Evolutionary conservation across 768 basidiomycete genomes (phyloP).

Genomic region (Trichaptum fuscoviolaceum): DNA sequence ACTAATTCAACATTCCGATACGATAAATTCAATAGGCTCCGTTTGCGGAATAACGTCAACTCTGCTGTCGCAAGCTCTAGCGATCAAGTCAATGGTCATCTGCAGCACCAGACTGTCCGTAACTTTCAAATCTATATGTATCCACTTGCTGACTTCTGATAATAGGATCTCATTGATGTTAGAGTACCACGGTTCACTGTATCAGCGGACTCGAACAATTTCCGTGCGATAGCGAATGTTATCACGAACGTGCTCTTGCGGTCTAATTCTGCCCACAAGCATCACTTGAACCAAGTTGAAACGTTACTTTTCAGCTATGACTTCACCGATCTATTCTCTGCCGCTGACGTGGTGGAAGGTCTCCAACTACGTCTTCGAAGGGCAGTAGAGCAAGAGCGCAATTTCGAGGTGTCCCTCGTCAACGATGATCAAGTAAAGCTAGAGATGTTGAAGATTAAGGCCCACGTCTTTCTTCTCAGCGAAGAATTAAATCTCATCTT

Average conservation of each 20-base stretch:
- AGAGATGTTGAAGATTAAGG: constrained; percentile 62
- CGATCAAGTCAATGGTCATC: constrained; percentile 43
- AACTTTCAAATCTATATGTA: background rate
- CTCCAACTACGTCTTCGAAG: constrained; percentile 71
- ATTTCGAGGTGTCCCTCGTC: constrained; percentile 31
- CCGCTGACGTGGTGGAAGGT: constrained; percentile 63
- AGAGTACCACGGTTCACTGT: constrained; percentile 85
- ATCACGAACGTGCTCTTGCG: constrained; percentile 87
- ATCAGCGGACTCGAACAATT: constrained; percentile 76
- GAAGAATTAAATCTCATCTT: constrained; percentile 83
- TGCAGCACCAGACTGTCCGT: constrained; percentile 61
- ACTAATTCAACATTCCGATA: constrained; percentile 82
- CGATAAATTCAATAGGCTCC: constrained; percentile 92
- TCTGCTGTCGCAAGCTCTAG: constrained; percentile 35
- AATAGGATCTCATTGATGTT: constrained; percentile 75
- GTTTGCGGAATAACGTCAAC: constrained; percentile 68
- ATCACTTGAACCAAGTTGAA: constrained; percentile 72
- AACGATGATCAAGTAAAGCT: constrained; percentile 41
- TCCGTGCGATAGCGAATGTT: constrained; percentile 79
- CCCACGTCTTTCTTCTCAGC: constrained; percentile 63
- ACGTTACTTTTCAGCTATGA: constrained; percentile 84
- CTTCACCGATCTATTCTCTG: constrained; percentile 69
- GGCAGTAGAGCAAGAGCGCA: constrained; percentile 47
- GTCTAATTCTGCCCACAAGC: constrained; percentile 79
- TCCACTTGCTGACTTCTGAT: background rate